Conservation (phyloP, 1,284 basidiomycete genomes). For the Sporisorium scitamineum region DNA sequence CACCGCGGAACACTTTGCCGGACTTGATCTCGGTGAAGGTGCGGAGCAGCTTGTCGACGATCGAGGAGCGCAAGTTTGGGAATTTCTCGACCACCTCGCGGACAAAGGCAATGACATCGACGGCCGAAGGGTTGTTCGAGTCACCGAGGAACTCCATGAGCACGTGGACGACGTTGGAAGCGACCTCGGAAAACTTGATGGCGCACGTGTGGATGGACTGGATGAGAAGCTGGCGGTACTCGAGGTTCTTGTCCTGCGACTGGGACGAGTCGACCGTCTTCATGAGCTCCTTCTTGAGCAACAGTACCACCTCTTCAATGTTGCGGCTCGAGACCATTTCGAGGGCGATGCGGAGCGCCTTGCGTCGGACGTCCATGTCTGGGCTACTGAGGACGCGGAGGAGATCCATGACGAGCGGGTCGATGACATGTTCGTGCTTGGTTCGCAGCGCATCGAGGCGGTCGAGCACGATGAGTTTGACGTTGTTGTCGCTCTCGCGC, state of each 20-base stretch:
- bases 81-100: slow-evolving; percentile 99
- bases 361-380: slow-evolving; percentile 95
- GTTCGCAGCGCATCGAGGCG: slow-evolving; percentile 85
- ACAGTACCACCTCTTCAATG: slow-evolving; percentile 95
- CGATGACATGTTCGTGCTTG: slow-evolving; percentile 91
- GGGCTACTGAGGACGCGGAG: slow-evolving; percentile 90
- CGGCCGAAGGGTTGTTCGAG: slow-evolving; percentile 91
- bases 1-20: slow-evolving; percentile 95
- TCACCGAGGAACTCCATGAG: slow-evolving; percentile 99
- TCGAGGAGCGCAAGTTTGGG: slow-evolving; percentile 84
- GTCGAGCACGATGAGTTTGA: slow-evolving; percentile 97
- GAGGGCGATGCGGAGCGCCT: slow-evolving; percentile 89
- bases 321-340: slow-evolving; percentile 95
- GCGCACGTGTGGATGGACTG: slow-evolving; percentile 97
- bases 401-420: slow-evolving; percentile 94
- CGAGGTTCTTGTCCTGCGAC: slow-evolving; percentile 74
- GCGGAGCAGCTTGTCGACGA: slow-evolving; percentile 86
- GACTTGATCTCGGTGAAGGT: slow-evolving; percentile 92
- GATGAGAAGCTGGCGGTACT: slow-evolving; percentile 96
- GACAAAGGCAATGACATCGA: slow-evolving; percentile 96
- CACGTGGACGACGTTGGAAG: slow-evolving; percentile 93
- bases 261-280: slow-evolving; percentile 77
- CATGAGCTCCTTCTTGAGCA: slow-evolving; percentile 97
- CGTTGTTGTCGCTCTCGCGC: slow-evolving; percentile 98
- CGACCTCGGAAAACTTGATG: slow-evolving; percentile 97